Conservation (phyloP, 2,329 filamentous ascomycete genomes). For the Calonectria multiphialidica region DNA sequence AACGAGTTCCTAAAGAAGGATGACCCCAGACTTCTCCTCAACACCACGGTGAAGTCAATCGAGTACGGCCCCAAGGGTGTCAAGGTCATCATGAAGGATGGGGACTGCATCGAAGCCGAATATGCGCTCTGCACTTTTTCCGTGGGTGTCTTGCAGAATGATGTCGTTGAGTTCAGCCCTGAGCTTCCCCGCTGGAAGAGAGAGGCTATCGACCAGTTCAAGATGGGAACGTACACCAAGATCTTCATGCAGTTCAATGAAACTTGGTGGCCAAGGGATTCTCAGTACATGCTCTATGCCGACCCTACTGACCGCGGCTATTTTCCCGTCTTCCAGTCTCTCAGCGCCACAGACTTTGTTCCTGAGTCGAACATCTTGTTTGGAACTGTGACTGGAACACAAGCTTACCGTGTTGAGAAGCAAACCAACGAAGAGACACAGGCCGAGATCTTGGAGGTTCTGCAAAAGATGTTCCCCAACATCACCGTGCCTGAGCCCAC, state of each 20-base stretch:
- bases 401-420: slow-evolving; percentile 69
- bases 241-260: slow-evolving; percentile 78
- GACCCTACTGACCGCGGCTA: slow-evolving; percentile 56
- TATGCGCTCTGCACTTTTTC: slow-evolving; percentile 78
- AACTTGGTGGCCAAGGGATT: slow-evolving; percentile 70
- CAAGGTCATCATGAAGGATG: slow-evolving; percentile 64
- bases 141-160: slow-evolving; percentile 74
- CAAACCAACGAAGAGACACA: slow-evolving; percentile 70
- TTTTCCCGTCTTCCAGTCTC: slow-evolving; percentile 73
- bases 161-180: slow-evolving; percentile 69
- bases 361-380: slow-evolving; percentile 75
- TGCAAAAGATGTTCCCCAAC: slow-evolving; percentile 72
- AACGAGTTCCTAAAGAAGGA: slow-evolving; percentile 65
- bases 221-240: slow-evolving; percentile 80
- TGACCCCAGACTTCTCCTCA: slow-evolving; percentile 69
- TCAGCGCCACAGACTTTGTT: slow-evolving; percentile 68
- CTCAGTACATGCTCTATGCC: slow-evolving; percentile 59
- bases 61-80: slow-evolving; percentile 65
- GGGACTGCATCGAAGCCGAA: slow-evolving; percentile 68
- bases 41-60: slow-evolving; percentile 68
- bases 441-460: slow-evolving; percentile 66
- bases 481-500: slow-evolving; percentile 68
- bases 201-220: slow-evolving; percentile 71
- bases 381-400: slow-evolving; percentile 68
- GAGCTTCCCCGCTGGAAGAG: slow-evolving; percentile 73